These are phyloP conservation scores for Kappamyces sp. DNA, from an alignment of 192 early-diverging fungal species.

Conservation along the genomic window DNA sequence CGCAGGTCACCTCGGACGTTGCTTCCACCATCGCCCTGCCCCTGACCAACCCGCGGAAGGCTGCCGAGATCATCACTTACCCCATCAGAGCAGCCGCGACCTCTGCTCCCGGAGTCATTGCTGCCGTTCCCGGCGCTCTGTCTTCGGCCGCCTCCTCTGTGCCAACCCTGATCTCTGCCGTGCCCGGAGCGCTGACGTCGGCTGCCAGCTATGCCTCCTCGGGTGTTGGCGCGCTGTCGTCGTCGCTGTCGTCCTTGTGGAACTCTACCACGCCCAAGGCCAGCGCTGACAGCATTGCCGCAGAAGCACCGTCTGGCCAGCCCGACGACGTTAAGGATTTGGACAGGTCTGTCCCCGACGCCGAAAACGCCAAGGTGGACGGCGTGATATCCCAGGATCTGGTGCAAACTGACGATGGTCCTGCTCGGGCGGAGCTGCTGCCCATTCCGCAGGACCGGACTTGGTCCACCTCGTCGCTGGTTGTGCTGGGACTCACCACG, in stretches of 20 bases:
- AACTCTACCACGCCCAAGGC: background rate
- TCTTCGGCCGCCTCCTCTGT: background rate
- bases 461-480: slow-evolving; percentile 19
- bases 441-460: slow-evolving; percentile 17
- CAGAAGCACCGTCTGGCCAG: background rate
- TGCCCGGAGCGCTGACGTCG: slow-evolving; percentile 1
- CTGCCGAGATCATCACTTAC: slow-evolving; percentile 13
- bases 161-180: background rate
- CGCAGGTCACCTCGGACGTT: background rate
- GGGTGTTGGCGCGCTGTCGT: background rate
- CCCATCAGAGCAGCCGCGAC: background rate
- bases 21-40: background rate
- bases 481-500: slow-evolving; percentile 25
- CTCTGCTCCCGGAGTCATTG: background rate
- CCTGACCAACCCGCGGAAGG: slow-evolving; percentile 3
- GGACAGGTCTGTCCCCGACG: background rate
- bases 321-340: background rate
- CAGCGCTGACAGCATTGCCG: background rate
- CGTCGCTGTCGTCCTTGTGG: background rate
- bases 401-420: background rate
- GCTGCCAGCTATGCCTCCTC: background rate
- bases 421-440: background rate
- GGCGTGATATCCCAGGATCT: background rate
- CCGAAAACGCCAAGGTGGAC: slow-evolving; percentile 1
- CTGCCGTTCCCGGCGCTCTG: background rate